These are phyloP conservation scores for Chaetomiaceae sp. DNA, from an alignment of 2,329 filamentous ascomycete genomes.

Conservation along the genomic window DNA sequence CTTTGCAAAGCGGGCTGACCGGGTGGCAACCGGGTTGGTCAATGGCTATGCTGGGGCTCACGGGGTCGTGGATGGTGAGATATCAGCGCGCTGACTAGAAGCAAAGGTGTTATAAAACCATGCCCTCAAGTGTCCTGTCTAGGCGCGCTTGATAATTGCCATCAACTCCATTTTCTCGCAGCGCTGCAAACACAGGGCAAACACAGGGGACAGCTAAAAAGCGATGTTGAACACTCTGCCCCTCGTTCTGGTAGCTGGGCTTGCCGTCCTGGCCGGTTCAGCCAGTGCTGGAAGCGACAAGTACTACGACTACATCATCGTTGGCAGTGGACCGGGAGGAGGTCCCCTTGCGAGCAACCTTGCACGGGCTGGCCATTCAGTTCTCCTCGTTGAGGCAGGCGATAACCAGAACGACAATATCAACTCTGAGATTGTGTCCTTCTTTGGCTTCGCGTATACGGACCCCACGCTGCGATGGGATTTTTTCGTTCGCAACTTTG, in stretches of 20 bases:
- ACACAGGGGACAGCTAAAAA: neutral
- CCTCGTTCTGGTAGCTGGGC: neutral
- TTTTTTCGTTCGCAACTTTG: slow-evolving; percentile 54
- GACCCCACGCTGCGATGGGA: slow-evolving; percentile 50
- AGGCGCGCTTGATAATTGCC: neutral
- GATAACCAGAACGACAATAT: slow-evolving; percentile 44
- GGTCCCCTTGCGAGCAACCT: slow-evolving; percentile 49
- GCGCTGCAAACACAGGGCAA: neutral
- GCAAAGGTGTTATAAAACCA: neutral
- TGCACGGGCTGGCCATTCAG: slow-evolving; percentile 48
- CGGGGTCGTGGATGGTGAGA: too few species aligned
- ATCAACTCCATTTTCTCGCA: neutral
- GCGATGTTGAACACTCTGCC: neutral
- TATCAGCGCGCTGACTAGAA: neutral
- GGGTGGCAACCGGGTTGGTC: neutral
- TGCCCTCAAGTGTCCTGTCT: neutral
- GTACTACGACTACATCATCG: slow-evolving; percentile 47
- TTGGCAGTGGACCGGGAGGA: slow-evolving; percentile 51
- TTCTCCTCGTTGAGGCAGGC: slow-evolving; percentile 52
- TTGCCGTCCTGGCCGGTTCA: neutral
- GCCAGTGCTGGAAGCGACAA: neutral
- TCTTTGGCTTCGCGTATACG: slow-evolving; percentile 43
- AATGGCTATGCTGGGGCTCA: neutral
- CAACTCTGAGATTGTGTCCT: slow-evolving; percentile 43
- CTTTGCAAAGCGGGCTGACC: neutral